Conservation (phyloP, 2,329 filamentous ascomycete species). For the Neonectria coccinea region DNA sequence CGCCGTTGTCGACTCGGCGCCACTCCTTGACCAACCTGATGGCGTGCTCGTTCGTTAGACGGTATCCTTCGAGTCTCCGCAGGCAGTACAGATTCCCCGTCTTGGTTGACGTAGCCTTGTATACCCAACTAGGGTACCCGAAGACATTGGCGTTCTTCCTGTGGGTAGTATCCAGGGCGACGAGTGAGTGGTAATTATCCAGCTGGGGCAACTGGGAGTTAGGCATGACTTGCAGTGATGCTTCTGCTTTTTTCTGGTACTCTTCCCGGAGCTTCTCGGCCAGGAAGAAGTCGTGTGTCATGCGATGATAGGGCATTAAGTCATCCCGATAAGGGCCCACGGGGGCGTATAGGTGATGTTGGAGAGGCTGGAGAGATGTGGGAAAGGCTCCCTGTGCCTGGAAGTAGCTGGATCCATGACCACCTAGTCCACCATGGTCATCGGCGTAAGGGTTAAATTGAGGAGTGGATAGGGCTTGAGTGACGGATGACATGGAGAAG, state of each 20-base stretch:
- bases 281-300: slow-evolving; percentile 91
- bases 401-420: slow-evolving; percentile 74
- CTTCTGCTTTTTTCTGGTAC: slow-evolving; percentile 87
- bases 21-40: slow-evolving; percentile 89
- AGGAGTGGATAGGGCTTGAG: slow-evolving; percentile 61
- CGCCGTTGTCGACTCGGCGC: slow-evolving; percentile 85
- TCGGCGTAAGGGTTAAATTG: slow-evolving; percentile 83
- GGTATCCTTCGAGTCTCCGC: slow-evolving; percentile 87
- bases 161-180: slow-evolving; percentile 85
- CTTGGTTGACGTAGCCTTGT: slow-evolving; percentile 91
- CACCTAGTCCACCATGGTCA: slow-evolving; percentile 70
- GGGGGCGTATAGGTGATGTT: slow-evolving; percentile 94
- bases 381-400: slow-evolving; percentile 65
- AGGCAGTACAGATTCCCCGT: slow-evolving; percentile 91
- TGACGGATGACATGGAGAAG: slow-evolving; percentile 70
- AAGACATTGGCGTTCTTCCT: slow-evolving; percentile 84
- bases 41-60: slow-evolving; percentile 88
- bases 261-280: slow-evolving; percentile 89
- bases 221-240: slow-evolving; percentile 84
- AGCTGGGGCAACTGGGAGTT: slow-evolving; percentile 81
- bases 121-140: slow-evolving; percentile 92
- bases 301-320: slow-evolving; percentile 85
- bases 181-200: slow-evolving; percentile 91
- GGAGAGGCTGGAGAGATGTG: slow-evolving; percentile 72
- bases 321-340: slow-evolving; percentile 86